Base-by-base conservation (phyloP, 495 filamentous ascomycete genomes). In the Pyrenula massariospora region DNA sequence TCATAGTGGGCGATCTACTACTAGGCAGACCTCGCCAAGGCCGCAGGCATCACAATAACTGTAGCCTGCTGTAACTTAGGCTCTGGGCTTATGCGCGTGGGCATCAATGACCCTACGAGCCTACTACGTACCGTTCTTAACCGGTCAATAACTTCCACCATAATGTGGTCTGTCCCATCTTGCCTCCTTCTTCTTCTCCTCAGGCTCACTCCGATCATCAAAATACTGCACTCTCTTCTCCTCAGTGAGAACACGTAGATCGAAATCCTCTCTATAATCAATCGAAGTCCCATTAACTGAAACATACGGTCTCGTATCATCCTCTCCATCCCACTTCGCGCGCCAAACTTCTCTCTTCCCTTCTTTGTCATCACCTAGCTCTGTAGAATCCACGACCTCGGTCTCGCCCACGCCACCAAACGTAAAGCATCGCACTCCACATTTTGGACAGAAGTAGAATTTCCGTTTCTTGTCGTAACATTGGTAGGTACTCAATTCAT, bases 381-480 rank as follows among this genome's bases (percentile, higher is more conserved):
- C 56, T n/a, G 54, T 59, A 20, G 62, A 47, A 24, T 61, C 60
- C 15, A 54, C 60, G 25, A 62, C 61, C 11, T 57, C 57, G 24
- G 64, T 42, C 56, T 62, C 65, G 19, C 57, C 53, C 49, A 61
- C 59, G 19, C 68, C 68, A 49, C 50, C 56, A 54, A 67, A 67
- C 10, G 65, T 59, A 60, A 70, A 67, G 58, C 68, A 70, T 50
- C 68, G 56, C 15, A 66, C 63, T 1, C 63, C 65, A 51, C 68
- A 70, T 15, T 56, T 63, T 23, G 56, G 51, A 50, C 68, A 70
- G 55, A 68, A 70, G 24, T 61, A 62, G 52, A 58, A 69, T 52
- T 69, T 62, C 15, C 64, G 57, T 15, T 52, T 48, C 50, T 58
- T 56, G 22, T 57, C 36, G 51, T 56, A 56, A 53, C 66, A 68